A percentile compares a stretch with the other conserved stretches of the same genome.
These are phyloP conservation scores for Zoysia japonica DNA, from an alignment of 176 grass and related monocot genomes.

Conservation along the genomic window DNA sequence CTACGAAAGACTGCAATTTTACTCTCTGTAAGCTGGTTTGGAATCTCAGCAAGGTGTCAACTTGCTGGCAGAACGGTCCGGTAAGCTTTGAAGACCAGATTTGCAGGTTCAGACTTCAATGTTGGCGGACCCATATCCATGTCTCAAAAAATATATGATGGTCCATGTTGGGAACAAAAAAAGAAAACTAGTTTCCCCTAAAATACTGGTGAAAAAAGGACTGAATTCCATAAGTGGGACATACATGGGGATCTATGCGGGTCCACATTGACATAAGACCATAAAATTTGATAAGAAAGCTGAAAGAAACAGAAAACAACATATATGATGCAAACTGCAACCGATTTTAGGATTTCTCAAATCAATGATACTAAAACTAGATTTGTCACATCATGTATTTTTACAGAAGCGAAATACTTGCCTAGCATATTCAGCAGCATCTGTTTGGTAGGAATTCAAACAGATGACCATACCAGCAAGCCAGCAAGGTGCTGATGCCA, in stretches of 20 bases:
- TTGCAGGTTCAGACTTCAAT: slow-evolving; percentile 36
- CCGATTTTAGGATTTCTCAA: not conserved
- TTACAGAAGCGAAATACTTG: not conserved
- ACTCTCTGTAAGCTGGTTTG: slow-evolving; percentile 9
- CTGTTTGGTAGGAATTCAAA: slow-evolving; percentile 6
- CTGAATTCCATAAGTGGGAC: not conserved
- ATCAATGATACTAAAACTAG: not conserved
- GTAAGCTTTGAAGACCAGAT: slow-evolving; percentile 36
- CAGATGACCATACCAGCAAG: not conserved
- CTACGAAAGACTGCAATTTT: not conserved
- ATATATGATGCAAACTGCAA: not conserved
- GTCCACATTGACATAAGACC: not conserved
- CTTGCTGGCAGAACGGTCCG: slow-evolving; percentile 5
- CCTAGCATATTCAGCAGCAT: slow-evolving; percentile 1
- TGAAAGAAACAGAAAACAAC: not conserved
- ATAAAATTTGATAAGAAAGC: slow-evolving; percentile 27
- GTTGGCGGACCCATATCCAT: not conserved
- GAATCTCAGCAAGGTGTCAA: slow-evolving; percentile 39
- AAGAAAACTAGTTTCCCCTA: not conserved
- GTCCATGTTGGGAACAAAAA: not conserved
- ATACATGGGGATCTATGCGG: not conserved
- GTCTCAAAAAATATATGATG: not conserved
- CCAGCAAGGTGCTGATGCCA: not conserved
- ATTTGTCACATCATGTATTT: not conserved
- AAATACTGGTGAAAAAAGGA: slow-evolving; percentile 17